These are phyloP conservation scores for Actinomucor elegans DNA, from an alignment of 371 early-diverging fungal genomes.

Conservation along the genomic window DNA sequence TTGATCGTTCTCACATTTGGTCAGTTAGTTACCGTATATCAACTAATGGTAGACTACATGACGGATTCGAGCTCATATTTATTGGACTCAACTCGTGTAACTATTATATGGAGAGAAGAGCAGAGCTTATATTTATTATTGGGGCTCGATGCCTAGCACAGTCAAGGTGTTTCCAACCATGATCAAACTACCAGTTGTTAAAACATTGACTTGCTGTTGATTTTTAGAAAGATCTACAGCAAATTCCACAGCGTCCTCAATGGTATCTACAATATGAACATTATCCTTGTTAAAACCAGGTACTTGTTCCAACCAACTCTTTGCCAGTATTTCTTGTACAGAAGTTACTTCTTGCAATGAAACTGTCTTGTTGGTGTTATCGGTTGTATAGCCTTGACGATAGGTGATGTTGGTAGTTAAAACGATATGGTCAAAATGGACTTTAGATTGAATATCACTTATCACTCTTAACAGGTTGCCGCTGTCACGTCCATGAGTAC, in stretches of 20 bases:
- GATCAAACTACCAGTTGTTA: constrained; percentile 94
- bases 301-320: constrained; percentile 49
- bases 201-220: constrained; percentile 51
- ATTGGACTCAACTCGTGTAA: no score
- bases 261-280: constrained; percentile 54
- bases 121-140: constrained; percentile 22
- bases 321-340: constrained; percentile 53
- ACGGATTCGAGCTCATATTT: no score
- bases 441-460: constrained; percentile 33
- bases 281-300: constrained; percentile 30
- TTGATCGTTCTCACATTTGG: no score
- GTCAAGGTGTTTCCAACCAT: constrained; percentile 87
- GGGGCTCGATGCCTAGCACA: constrained; percentile 53
- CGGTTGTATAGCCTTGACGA: constrained; percentile 49
- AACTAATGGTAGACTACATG: no score
- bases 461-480: constrained; percentile 54
- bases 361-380: constrained; percentile 68
- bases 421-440: constrained; percentile 63
- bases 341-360: constrained; percentile 53
- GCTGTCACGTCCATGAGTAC: constrained; percentile 81
- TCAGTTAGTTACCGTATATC: no score
- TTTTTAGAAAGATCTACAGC: constrained; percentile 41
- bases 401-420: constrained; percentile 80
- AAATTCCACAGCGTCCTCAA: constrained; percentile 77
- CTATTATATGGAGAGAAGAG: no score